Percentiles rank a stretch among this genome's conserved stretches.
phyloP scores from a whole-genome alignment of 2,329 filamentous ascomycete species.

The Xylaria polymorpha region DNA sequence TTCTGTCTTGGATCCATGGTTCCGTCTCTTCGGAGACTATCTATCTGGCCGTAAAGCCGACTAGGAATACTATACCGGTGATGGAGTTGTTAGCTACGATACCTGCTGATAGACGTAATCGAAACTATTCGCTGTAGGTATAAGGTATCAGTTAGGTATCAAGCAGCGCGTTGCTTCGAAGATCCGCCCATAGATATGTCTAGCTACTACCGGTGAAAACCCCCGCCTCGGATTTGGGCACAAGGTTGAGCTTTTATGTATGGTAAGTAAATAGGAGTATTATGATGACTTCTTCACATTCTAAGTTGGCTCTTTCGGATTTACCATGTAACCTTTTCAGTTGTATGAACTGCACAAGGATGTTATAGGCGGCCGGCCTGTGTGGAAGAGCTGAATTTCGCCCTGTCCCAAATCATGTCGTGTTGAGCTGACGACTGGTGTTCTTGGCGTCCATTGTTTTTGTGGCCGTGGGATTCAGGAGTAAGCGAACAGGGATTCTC shows the following conservation, averaged over 20 bases:
- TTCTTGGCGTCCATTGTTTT: conserved; percentile 29
- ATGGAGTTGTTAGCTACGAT: neutral
- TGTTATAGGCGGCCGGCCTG: conserved; percentile 10
- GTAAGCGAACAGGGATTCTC: conserved; percentile 34
- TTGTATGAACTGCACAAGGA: conserved; percentile 8
- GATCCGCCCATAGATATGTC: conserved; percentile 7
- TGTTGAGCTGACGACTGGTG: conserved; percentile 25
- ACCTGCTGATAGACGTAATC: neutral
- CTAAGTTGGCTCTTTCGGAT: neutral
- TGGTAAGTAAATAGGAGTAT: neutral
- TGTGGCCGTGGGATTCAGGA: conserved; percentile 35
- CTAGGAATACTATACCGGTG: neutral
- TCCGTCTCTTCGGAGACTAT: conserved; percentile 1
- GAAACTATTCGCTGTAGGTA: neutral
- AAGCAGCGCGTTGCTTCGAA: neutral
- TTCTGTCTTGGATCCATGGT: conserved; percentile 14
- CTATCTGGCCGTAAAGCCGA: neutral
- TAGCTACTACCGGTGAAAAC: conserved; percentile 2
- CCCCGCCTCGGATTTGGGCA: conserved; percentile 8
- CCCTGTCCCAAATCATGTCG: conserved; percentile 28
- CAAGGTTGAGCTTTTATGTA: neutral
- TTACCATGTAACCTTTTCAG: neutral
- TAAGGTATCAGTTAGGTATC: neutral
- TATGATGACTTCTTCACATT: neutral
- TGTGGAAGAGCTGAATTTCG: conserved; percentile 30